phyloP scores from a whole-genome alignment of 2,329 filamentous ascomycete genomes.

The Leptographium procerum region DNA sequence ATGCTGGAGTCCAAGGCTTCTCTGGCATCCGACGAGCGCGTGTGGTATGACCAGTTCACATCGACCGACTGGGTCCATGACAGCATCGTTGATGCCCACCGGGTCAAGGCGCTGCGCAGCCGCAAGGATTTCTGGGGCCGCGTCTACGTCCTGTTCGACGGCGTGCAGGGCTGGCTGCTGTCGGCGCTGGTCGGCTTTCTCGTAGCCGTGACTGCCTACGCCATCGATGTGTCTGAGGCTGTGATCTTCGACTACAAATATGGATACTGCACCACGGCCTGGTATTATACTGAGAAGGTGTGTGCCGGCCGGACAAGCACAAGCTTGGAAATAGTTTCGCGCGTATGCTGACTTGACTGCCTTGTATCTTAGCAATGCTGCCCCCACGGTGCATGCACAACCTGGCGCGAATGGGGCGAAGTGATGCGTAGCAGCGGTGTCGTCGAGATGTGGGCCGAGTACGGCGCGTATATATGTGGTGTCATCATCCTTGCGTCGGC shows the following conservation, averaged over 20 bases:
- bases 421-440: conserved; percentile 32
- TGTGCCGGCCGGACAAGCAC: not conserved
- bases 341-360: conserved; percentile 6
- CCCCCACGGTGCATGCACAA: conserved; percentile 42
- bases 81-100: conserved; percentile 85
- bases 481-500: conserved; percentile 59
- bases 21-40: conserved; percentile 64
- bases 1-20: conserved; percentile 54
- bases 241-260: conserved; percentile 84
- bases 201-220: conserved; percentile 76
- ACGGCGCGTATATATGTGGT: conserved; percentile 59
- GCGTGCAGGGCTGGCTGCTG: conserved; percentile 86
- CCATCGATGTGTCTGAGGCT: conserved; percentile 77
- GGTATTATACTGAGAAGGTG: conserved; percentile 60
- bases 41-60: conserved; percentile 98
- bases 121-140: conserved; percentile 80
- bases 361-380: conserved; percentile 48
- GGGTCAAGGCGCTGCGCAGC: conserved; percentile 70
- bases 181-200: conserved; percentile 82
- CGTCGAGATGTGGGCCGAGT: conserved; percentile 58
- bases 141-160: conserved; percentile 65
- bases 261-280: conserved; percentile 64
- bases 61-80: conserved; percentile 98
- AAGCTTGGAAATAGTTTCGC: conserved; percentile 19
- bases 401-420: conserved; percentile 46